Conservation (phyloP, 352 stramenopile genomes). For the Elongisporangium senticosum region DNA sequence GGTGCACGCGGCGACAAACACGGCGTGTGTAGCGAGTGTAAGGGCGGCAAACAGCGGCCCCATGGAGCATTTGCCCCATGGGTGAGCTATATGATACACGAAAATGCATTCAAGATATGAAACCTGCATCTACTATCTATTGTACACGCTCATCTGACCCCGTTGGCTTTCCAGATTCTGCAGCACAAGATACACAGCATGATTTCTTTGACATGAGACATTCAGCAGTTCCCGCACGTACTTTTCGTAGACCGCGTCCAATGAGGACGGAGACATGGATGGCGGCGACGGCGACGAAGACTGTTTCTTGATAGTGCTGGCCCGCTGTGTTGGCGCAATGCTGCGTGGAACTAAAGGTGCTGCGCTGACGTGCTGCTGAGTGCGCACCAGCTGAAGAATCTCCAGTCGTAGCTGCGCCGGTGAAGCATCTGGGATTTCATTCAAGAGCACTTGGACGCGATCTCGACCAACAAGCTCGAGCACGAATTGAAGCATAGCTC, state of each 20-base stretch:
- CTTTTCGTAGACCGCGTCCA: conserved; percentile 15
- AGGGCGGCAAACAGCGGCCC: background rate
- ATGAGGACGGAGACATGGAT: conserved; percentile 2
- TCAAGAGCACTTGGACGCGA: background rate
- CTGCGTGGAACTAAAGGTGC: background rate
- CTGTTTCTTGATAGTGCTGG: background rate
- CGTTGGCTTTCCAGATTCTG: background rate
- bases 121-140: background rate
- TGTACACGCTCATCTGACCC: background rate
- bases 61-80: background rate
- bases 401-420: background rate
- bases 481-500: background rate
- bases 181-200: background rate
- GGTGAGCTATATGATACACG: conserved; percentile 1
- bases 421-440: background rate
- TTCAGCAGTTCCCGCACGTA: background rate
- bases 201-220: too few relatives aligned
- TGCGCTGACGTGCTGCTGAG: background rate
- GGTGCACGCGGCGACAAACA: background rate
- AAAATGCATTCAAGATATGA: conserved; percentile 1
- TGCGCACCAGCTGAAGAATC: background rate
- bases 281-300: background rate
- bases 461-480: background rate
- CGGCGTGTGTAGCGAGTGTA: too few relatives aligned
- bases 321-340: background rate